Conservation (phyloP, 1,284 basidiomycete genomes). For the Ustilago vetiveriae region DNA sequence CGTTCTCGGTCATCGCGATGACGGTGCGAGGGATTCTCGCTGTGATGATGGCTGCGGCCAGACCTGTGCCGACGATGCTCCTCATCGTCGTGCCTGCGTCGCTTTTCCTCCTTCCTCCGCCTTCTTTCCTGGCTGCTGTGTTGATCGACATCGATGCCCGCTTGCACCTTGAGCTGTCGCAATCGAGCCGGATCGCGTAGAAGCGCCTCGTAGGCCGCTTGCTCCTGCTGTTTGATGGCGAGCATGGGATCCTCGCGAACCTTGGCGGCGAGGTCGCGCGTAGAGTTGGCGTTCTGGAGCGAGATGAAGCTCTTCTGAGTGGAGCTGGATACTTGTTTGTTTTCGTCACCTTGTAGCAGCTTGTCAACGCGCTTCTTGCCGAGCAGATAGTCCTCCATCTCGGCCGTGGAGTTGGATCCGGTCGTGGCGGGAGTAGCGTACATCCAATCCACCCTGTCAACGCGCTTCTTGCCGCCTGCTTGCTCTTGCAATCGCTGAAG, state of each 20-base stretch:
- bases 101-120: constrained; percentile 73
- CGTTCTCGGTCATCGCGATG: constrained; percentile 62
- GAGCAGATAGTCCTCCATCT: constrained; percentile 93
- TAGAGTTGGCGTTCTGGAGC: constrained; percentile 76
- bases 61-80: constrained; percentile 5
- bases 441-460: constrained; percentile 98
- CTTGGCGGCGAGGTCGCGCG: constrained; percentile 87
- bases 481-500: constrained; percentile 82
- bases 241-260: constrained; percentile 94
- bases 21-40: constrained; percentile 17
- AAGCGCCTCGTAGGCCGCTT: constrained; percentile 87
- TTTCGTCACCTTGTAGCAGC: constrained; percentile 82
- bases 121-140: constrained; percentile 68
- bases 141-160: constrained; percentile 75
- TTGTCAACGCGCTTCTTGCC: constrained; percentile 99
- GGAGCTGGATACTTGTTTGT: constrained; percentile 71
- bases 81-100: constrained; percentile 17
- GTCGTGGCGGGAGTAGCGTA: constrained; percentile 92
- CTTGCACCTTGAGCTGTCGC: constrained; percentile 69
- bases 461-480: constrained; percentile 90
- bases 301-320: constrained; percentile 39
- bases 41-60: constrained; percentile 5
- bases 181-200: constrained; percentile 90
- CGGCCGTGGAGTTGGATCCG: constrained; percentile 76
- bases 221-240: constrained; percentile 97